These are phyloP conservation scores for Cytospora chrysosperma DNA, from an alignment of 2,329 filamentous ascomycete species.

Conservation along the genomic window DNA sequence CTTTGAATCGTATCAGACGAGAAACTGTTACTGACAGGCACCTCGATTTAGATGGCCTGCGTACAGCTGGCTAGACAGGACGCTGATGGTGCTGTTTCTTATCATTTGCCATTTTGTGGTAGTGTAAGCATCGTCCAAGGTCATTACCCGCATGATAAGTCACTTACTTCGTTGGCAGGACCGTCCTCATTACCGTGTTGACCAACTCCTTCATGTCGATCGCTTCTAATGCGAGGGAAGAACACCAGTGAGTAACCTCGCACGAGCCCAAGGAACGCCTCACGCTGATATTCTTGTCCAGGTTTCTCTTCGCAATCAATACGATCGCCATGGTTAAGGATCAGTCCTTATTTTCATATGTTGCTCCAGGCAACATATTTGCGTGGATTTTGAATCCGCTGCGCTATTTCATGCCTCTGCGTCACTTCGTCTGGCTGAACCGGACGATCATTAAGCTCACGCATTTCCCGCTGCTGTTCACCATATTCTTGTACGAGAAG, in stretches of 20 bases:
- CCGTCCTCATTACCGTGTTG: conserved; percentile 91
- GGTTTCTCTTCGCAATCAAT: conserved; percentile 91
- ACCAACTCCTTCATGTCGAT: conserved; percentile 97
- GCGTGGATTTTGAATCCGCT: conserved; percentile 86
- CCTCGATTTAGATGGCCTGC: conserved; percentile 54
- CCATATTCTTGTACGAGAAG: conserved; percentile 85
- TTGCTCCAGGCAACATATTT: conserved; percentile 87
- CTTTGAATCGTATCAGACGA: not conserved
- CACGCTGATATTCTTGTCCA: conserved; percentile 27
- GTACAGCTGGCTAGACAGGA: conserved; percentile 77
- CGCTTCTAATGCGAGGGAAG: conserved; percentile 88
- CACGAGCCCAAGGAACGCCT: not conserved
- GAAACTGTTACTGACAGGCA: not conserved
- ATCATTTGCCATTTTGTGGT: conserved; percentile 95
- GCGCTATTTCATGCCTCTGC: conserved; percentile 76
- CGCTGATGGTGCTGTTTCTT: conserved; percentile 76
- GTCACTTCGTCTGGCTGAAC: conserved; percentile 80
- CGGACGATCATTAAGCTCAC: conserved; percentile 89
- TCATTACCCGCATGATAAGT: not conserved
- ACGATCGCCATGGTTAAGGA: conserved; percentile 98
- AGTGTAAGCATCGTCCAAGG: conserved; percentile 50
- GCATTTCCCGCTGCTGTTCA: conserved; percentile 82
- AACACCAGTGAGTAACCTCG: conserved; percentile 63
- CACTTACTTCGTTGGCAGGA: conserved; percentile 42
- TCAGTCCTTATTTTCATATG: conserved; percentile 92